Conservation (phyloP, 495 filamentous ascomycete species). For the Lentithecium fluviatile region DNA sequence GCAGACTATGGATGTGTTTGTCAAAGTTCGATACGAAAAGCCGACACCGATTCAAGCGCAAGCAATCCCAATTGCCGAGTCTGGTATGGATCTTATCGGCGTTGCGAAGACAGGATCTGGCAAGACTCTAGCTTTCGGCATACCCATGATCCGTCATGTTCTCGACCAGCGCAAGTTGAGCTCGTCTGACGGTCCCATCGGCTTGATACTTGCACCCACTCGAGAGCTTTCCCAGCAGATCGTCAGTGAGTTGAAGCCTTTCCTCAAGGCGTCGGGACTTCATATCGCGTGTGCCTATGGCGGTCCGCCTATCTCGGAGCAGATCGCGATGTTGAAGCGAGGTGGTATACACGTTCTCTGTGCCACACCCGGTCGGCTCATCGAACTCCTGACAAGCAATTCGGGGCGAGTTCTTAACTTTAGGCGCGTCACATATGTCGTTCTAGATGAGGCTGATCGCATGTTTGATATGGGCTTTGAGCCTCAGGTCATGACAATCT, state of each 20-base stretch:
- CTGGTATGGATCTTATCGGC: slow-evolving; percentile 92
- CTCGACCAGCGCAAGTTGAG: slow-evolving; percentile 87
- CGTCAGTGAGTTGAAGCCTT: slow-evolving; percentile 88
- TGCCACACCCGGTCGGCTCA: slow-evolving; percentile 94
- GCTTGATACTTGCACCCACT: slow-evolving; percentile 89
- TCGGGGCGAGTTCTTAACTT: slow-evolving; percentile 89
- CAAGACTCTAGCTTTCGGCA: slow-evolving; percentile 91
- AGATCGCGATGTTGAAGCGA: slow-evolving; percentile 93
- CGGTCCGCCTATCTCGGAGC: slow-evolving; percentile 93
- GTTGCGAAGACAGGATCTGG: slow-evolving; percentile 99
- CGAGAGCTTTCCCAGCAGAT: slow-evolving; percentile 95
- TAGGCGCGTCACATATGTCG: slow-evolving; percentile 82
- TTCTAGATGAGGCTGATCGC: slow-evolving; percentile 94
- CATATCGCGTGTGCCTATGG: slow-evolving; percentile 93
- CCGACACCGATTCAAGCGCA: slow-evolving; percentile 95
- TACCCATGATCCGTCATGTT: slow-evolving; percentile 97
- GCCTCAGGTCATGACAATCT: slow-evolving; percentile 95
- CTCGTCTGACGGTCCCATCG: slow-evolving; percentile 81
- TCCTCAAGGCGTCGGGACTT: slow-evolving; percentile 85
- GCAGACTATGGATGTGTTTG: slow-evolving; percentile 85
- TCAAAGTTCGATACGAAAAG: slow-evolving; percentile 76
- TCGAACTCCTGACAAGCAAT: slow-evolving; percentile 91
- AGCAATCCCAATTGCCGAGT: slow-evolving; percentile 93
- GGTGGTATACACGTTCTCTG: slow-evolving; percentile 88
- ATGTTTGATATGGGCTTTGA: slow-evolving; percentile 99